Conservation (phyloP, 495 filamentous ascomycete genomes). For the Gamarada debralockiae region DNA sequence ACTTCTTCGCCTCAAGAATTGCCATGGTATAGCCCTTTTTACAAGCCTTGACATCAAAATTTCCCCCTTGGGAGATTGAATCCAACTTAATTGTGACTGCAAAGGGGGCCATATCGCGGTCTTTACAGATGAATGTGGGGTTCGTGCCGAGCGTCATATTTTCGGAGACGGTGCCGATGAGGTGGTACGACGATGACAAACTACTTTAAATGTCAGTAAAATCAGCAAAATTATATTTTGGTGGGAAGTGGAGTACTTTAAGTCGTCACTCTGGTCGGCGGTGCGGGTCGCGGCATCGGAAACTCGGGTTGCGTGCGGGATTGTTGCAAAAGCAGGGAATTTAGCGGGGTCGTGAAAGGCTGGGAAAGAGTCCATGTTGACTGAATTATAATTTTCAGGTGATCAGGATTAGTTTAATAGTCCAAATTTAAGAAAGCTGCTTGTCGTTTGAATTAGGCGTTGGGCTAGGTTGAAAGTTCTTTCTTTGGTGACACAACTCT, state of each 20-base stretch:
- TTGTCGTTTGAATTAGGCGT: too few relatives aligned
- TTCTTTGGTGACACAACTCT: too few relatives aligned
- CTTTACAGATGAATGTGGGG: conserved; percentile 20
- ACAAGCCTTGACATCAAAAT: conserved; percentile 10
- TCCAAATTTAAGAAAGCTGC: too few relatives aligned
- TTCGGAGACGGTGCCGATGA: conserved; percentile 17
- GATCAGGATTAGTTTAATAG: too few relatives aligned
- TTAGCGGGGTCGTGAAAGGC: conserved; percentile 9
- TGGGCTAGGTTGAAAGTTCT: too few relatives aligned
- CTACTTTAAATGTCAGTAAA: neutral
- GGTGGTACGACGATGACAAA: neutral
- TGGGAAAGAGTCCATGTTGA: conserved; percentile 1
- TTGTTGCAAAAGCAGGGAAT: conserved; percentile 16
- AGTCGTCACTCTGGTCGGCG: neutral
- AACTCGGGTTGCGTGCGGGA: neutral
- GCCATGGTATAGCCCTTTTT: conserved; percentile 17
- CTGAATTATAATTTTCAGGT: too few relatives aligned
- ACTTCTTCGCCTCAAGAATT: conserved; percentile 6
- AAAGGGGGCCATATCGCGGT: conserved; percentile 8
- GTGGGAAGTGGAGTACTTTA: neutral
- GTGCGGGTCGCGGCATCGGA: neutral
- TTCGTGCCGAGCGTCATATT: conserved; percentile 21
- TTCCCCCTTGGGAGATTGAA: neutral
- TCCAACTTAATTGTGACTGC: conserved; percentile 14
- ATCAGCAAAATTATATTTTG: neutral